A percentile compares a stretch with the other conserved stretches of the same genome.
Conservation (phyloP, 805 yeast genomes). For the Monosporozyma aerobia region DNA sequence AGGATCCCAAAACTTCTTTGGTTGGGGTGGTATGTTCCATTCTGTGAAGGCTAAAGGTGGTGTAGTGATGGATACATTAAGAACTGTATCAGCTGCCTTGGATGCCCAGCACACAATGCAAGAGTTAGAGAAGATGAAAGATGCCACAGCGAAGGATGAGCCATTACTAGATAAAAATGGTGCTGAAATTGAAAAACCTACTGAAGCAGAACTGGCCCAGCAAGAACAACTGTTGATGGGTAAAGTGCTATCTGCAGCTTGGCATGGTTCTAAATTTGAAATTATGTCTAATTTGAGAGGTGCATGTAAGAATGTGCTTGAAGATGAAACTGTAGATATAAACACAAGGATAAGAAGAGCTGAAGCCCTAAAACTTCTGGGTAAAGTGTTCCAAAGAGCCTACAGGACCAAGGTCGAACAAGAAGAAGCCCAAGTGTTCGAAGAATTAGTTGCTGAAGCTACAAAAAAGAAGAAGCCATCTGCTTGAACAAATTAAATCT, state of each 20-base stretch:
- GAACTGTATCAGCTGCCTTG: slow-evolving; percentile 60
- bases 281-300: slow-evolving; percentile 62
- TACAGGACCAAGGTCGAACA: slow-evolving; percentile 60
- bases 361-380: slow-evolving; percentile 49
- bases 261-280: slow-evolving; percentile 76
- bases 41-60: slow-evolving; percentile 66
- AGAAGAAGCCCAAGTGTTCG: slow-evolving; percentile 70
- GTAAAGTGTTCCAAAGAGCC: slow-evolving; percentile 50
- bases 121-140: slow-evolving; percentile 60
- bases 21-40: slow-evolving; percentile 65
- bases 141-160: slow-evolving; percentile 31
- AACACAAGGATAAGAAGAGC: slow-evolving; percentile 51
- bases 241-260: slow-evolving; percentile 72
- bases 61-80: slow-evolving; percentile 61
- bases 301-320: slow-evolving; percentile 58
- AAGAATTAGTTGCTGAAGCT: slow-evolving; percentile 53
- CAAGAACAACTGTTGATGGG: slow-evolving; percentile 70
- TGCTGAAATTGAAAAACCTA: slow-evolving; percentile 48
- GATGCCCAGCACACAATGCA: slow-evolving; percentile 76
- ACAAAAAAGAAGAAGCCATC: slow-evolving; percentile 33
- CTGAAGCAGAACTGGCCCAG: slow-evolving; percentile 56
- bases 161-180: slow-evolving; percentile 39
- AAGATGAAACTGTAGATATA: slow-evolving; percentile 44
- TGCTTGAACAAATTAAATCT: neutral
- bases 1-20: slow-evolving; percentile 54